phyloP scores from a whole-genome alignment of 345 rosid genomes.

The Gynandropsis gynandra region DNA sequence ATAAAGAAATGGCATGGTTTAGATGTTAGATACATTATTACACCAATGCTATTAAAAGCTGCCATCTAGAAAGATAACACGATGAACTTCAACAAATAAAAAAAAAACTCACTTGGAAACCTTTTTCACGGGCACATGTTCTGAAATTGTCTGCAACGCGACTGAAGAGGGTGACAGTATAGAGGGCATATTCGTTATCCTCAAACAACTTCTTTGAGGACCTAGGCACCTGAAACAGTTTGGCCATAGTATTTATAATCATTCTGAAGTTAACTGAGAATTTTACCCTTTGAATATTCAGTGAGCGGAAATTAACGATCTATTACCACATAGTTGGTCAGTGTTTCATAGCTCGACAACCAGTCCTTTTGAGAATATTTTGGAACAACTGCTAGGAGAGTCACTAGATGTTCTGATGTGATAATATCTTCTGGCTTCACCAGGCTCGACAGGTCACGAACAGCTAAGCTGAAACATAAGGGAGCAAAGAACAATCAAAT shows the following conservation, averaged over 20 bases:
- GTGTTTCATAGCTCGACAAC: slow-evolving; percentile 84
- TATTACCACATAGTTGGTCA: slow-evolving; percentile 88
- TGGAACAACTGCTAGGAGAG: slow-evolving; percentile 84
- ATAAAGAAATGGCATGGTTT: too few species aligned
- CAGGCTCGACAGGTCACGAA: slow-evolving; percentile 89
- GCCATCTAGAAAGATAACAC: neutral
- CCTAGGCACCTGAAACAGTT: slow-evolving; percentile 76
- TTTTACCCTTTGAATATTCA: slow-evolving; percentile 4
- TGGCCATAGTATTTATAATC: neutral
- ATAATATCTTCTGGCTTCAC: slow-evolving; percentile 91
- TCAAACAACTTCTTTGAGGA: slow-evolving; percentile 86
- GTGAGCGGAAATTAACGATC: neutral
- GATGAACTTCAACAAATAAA: slow-evolving; percentile 9
- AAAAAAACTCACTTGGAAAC: slow-evolving; percentile 71
- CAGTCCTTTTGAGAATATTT: slow-evolving; percentile 99
- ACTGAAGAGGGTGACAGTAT: slow-evolving; percentile 74
- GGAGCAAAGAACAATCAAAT: slow-evolving; percentile 16
- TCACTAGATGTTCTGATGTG: slow-evolving; percentile 69
- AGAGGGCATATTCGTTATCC: slow-evolving; percentile 98
- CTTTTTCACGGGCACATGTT: slow-evolving; percentile 70
- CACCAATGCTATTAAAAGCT: too few species aligned
- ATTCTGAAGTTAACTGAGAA: neutral
- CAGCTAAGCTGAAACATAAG: slow-evolving; percentile 74
- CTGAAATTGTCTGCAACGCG: slow-evolving; percentile 93
- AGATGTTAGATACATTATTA: too few species aligned